Conservation (phyloP, 495 filamentous ascomycete species). For the Chaetomium fimeti region DNA sequence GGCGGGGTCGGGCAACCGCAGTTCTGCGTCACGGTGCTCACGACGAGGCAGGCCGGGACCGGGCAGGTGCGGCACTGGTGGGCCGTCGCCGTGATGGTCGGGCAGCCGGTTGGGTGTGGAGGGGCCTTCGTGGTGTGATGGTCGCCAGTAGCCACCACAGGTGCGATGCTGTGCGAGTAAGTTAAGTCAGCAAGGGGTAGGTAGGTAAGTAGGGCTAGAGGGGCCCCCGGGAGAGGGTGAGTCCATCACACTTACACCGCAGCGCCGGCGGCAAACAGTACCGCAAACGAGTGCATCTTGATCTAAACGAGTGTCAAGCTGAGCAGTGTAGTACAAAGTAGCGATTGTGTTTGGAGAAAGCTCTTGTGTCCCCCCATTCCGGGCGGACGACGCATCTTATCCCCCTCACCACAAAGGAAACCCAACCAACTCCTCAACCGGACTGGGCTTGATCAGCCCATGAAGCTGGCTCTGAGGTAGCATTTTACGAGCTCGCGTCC, state of each 20-base stretch:
- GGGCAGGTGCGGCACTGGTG: conserved; percentile 23
- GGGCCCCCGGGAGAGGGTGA: too few species aligned
- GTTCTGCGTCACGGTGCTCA: conserved; percentile 16
- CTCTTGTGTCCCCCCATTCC: not conserved
- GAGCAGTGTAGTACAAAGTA: not conserved
- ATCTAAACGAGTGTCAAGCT: conserved; percentile 9
- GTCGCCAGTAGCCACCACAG: conserved; percentile 6
- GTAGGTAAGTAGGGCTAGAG: too few species aligned
- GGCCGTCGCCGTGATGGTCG: conserved; percentile 22
- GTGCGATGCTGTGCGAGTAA: conserved; percentile 15
- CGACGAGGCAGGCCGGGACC: conserved; percentile 15
- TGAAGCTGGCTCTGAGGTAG: not conserved
- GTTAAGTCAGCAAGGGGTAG: not conserved
- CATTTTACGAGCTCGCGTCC: not conserved
- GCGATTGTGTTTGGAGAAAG: conserved; percentile 7
- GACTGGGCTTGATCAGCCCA: not conserved
- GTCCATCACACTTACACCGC: conserved; percentile 10
- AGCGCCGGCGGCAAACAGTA: conserved; percentile 10
- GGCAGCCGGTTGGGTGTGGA: conserved; percentile 13
- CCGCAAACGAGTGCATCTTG: conserved; percentile 17
- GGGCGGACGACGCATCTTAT: not conserved
- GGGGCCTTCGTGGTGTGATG: conserved; percentile 8
- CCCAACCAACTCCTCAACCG: not conserved
- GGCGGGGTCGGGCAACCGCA: conserved; percentile 21
- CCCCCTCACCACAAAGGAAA: not conserved